These are phyloP conservation scores for Baeospora myosura DNA, from an alignment of 1,284 basidiomycete species.

Conservation along the genomic window DNA sequence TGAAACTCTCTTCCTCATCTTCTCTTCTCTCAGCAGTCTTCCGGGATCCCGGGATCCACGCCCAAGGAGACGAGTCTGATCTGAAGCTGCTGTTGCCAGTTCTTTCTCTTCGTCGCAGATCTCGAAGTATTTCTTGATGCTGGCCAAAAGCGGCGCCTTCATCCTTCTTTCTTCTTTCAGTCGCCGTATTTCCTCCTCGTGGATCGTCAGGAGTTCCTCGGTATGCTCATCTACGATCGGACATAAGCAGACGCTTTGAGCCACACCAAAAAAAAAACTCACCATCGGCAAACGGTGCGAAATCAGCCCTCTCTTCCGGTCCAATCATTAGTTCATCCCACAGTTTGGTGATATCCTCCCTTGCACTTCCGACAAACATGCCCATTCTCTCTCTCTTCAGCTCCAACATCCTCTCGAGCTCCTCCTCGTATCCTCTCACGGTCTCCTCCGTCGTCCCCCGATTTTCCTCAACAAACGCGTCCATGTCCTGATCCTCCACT, in stretches of 20 bases:
- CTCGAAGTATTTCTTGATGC: constrained; percentile 83
- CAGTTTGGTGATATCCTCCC: constrained; percentile 73
- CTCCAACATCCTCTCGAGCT: constrained; percentile 85
- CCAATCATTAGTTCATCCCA: constrained; percentile 88
- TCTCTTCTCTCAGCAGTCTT: constrained; percentile 85
- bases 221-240: constrained; percentile 69
- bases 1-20: constrained; percentile 93
- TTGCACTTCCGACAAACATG: constrained; percentile 76
- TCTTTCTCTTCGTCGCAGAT: constrained; percentile 91
- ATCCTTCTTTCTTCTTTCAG: constrained; percentile 75
- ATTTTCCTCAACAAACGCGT: constrained; percentile 73
- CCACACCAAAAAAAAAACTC: constrained; percentile 18
- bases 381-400: constrained; percentile 85
- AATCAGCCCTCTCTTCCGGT: constrained; percentile 76
- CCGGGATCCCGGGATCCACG: constrained; percentile 76
- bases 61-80: constrained; percentile 70
- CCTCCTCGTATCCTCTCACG: constrained; percentile 77
- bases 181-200: constrained; percentile 81
- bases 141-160: constrained; percentile 72
- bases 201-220: constrained; percentile 80
- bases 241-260: constrained; percentile 11
- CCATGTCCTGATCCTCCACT: constrained; percentile 66
- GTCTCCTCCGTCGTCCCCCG: constrained; percentile 72
- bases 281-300: constrained; percentile 79
- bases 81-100: constrained; percentile 72